Evolutionary conservation across 1,284 basidiomycete genomes (phyloP), one percentile per base, ranked within the genome.

Genomic region (Peniophora sp.): DNA sequence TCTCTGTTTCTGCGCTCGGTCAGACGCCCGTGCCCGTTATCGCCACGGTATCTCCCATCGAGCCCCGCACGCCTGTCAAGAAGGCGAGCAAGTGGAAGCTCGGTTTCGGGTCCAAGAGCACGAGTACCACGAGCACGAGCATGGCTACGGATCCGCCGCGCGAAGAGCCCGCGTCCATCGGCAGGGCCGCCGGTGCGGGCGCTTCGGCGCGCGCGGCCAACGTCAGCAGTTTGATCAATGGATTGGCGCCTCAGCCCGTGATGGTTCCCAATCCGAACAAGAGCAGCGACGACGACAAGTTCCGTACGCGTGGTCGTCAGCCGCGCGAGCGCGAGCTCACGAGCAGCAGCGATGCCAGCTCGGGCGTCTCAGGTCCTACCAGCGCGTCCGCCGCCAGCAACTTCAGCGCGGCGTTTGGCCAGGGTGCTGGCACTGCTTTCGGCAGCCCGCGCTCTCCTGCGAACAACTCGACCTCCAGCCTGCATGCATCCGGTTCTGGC

Each of bases 81-180:
- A 90, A 89, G 70, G 69, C 83, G 50, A 85, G 81, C 45, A 88
- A 83, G 63, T 90, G 87, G 87, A 89, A 85, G 63, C 72, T 88
- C 50, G 72, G 78, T 50, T 87, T 90, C 62, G 83, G 83, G 25
- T 85, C 82, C 67, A 75, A 68, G 59, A 75, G n/a, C n/a, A 14
- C 11, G 12, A 19, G 20, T 11, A 10, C 11, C 41, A 44, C 9
- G 11, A 22, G 23, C 12, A 9, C 16, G 20, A 24, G 22, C 14
- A n/a, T 19, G 44, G 23, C 16, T 65, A 38, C 61, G 51, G 69
- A 52, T 59, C 67, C 50, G 61, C 63, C 47, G n/a, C 49, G 41
- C 23, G 48, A 50, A 14, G 56, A 56, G 45, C 52, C 54, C 23
- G 50, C 52, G 45, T 32, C 27, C 6, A 32, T 32, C 27, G 27